A percentile compares a stretch with the other conserved stretches of the same genome.
Conservation (phyloP, 192 early-diverging fungal species). For the Thamnidium elegans region DNA sequence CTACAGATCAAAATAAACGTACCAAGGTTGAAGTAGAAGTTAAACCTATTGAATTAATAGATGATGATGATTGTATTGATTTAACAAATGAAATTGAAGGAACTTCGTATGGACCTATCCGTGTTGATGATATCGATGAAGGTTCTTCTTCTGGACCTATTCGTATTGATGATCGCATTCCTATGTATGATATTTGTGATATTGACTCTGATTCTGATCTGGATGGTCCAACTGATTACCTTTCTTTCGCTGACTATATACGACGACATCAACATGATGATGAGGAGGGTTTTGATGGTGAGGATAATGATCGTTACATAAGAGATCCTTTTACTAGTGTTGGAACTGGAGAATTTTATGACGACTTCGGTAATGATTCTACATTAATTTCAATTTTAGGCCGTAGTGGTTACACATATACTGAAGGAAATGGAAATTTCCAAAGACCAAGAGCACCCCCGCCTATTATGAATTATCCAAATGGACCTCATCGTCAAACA, state of each 20-base stretch:
- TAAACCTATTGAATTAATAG: background rate
- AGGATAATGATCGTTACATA: no score
- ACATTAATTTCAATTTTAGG: no score
- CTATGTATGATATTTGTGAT: background rate
- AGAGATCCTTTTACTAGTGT: no score
- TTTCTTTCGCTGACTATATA: no score
- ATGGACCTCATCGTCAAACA: slow-evolving; percentile 13
- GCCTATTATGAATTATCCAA: no score
- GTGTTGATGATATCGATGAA: background rate
- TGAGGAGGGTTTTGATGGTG: no score
- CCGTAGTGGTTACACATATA: no score
- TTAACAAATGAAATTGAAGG: background rate
- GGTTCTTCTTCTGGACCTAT: background rate
- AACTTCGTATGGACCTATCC: background rate
- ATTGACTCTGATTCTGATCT: background rate
- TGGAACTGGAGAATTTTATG: no score
- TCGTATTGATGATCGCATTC: background rate
- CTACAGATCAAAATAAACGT: background rate
- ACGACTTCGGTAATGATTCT: no score
- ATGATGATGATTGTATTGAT: background rate
- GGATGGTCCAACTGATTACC: background rate
- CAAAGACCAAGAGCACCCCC: no score
- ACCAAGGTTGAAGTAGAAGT: background rate
- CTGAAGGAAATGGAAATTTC: no score
- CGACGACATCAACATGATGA: no score